phyloP scores from a whole-genome alignment of 768 basidiomycete species.

The Scleroderma citrinum region DNA sequence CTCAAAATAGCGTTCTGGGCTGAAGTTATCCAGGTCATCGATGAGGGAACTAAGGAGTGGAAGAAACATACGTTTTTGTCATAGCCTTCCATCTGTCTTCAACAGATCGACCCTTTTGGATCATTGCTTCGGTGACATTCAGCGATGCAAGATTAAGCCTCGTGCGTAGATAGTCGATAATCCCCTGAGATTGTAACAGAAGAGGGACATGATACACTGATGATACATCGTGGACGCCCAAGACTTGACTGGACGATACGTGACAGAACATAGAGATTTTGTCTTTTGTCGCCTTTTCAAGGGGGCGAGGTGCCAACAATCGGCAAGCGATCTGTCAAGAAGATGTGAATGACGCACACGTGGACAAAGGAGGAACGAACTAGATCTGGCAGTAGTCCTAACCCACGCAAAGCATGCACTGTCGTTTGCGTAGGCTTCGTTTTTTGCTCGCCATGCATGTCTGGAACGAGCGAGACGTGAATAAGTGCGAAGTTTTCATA shows the following conservation, averaged over 20 bases:
- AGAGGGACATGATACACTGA: conserved; percentile 98
- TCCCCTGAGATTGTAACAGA: conserved; percentile 87
- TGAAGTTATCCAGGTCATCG: conserved; percentile 25
- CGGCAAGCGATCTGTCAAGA: conserved; percentile 82
- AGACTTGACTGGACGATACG: conserved; percentile 80
- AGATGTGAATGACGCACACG: neutral
- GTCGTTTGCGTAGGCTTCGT: conserved; percentile 99
- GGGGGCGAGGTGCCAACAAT: conserved; percentile 67
- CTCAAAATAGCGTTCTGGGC: conserved; percentile 92
- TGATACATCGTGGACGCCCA: conserved; percentile 93
- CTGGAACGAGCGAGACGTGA: conserved; percentile 96
- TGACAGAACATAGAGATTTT: conserved; percentile 99
- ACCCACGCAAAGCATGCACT: conserved; percentile 85
- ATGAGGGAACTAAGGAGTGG: neutral
- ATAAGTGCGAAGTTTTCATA: conserved; percentile 95
- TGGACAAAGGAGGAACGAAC: conserved; percentile 38
- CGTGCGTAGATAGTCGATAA: conserved; percentile 75
- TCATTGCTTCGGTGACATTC: conserved; percentile 48
- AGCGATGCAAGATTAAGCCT: conserved; percentile 69
- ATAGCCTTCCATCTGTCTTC: conserved; percentile 75
- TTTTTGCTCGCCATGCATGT: conserved; percentile 98
- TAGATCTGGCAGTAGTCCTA: conserved; percentile 89
- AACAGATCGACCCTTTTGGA: conserved; percentile 58
- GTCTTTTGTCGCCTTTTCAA: conserved; percentile 81
- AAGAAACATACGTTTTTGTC: conserved; percentile 57